Percentiles rank a stretch among this genome's conserved stretches.
Evolutionary conservation across 495 filamentous ascomycete genomes (phyloP).

Genomic region (Elaphomyces granulatus): DNA sequence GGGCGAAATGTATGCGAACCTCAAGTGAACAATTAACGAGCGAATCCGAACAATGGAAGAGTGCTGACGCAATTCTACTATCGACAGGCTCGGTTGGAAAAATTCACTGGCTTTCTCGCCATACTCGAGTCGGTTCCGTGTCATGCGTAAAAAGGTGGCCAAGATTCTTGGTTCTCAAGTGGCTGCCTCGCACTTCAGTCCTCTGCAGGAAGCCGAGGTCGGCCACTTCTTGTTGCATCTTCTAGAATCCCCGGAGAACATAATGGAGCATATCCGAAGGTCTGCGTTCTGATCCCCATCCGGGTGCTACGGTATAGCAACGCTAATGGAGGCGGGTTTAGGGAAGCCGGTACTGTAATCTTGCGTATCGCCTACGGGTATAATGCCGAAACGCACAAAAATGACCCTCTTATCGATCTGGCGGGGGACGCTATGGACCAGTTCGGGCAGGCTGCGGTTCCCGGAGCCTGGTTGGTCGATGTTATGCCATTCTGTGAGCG

Average conservation of each 20-base stretch:
- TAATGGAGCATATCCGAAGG: slow-evolving; percentile 29
- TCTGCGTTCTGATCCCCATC: slow-evolving; percentile 7
- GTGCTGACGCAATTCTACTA: neutral
- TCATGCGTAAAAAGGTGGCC: slow-evolving; percentile 27
- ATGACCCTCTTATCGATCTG: slow-evolving; percentile 30
- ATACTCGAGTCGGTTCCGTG: slow-evolving; percentile 25
- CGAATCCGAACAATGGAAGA: neutral
- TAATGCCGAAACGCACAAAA: slow-evolving; percentile 22
- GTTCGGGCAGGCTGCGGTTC: slow-evolving; percentile 22
- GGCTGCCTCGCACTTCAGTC: slow-evolving; percentile 19
- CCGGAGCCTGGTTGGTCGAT: slow-evolving; percentile 32
- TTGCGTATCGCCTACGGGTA: slow-evolving; percentile 38
- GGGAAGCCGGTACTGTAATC: slow-evolving; percentile 28
- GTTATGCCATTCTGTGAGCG: slow-evolving; percentile 17
- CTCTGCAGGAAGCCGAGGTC: slow-evolving; percentile 25
- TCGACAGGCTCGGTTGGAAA: slow-evolving; percentile 17
- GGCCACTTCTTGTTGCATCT: slow-evolving; percentile 29
- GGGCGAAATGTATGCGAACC: slow-evolving; percentile 24
- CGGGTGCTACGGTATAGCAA: neutral
- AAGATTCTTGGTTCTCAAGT: slow-evolving; percentile 21
- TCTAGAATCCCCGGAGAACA: slow-evolving; percentile 20
- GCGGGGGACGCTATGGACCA: slow-evolving; percentile 23
- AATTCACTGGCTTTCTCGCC: slow-evolving; percentile 19
- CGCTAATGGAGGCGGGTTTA: no score
- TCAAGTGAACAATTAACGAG: neutral